Evolutionary conservation across 2,329 filamentous ascomycete species (phyloP).

Genomic region (Ceratocystis harringtonii): DNA sequence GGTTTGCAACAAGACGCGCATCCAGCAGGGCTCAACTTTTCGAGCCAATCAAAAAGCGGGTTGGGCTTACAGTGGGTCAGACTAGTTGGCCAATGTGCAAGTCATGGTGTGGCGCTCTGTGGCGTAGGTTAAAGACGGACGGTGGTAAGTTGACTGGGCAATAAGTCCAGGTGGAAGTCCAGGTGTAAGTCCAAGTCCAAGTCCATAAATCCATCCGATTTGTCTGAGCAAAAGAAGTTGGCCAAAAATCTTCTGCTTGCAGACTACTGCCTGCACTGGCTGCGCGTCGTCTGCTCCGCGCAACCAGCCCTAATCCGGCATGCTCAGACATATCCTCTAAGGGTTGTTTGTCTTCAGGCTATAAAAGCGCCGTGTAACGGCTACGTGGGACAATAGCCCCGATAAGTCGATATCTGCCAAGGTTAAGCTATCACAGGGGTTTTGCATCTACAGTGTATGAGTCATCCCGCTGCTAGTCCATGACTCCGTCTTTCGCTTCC

Average conservation of each 20-base stretch:
- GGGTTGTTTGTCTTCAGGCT: background rate
- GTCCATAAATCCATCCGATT: no score
- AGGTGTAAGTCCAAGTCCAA: no score
- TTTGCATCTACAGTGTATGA: conserved; percentile 13
- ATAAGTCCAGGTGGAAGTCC: no score
- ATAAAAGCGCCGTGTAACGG: background rate
- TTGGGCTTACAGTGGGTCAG: background rate
- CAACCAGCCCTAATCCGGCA: no score
- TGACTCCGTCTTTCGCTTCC: conserved; percentile 8
- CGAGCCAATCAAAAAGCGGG: background rate
- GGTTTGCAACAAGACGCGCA: conserved; percentile 9
- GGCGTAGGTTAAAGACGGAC: background rate
- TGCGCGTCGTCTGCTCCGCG: no score
- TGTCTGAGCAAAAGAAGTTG: no score
- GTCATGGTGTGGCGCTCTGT: background rate
- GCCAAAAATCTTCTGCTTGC: no score
- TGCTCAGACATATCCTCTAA: no score
- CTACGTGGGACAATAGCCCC: background rate
- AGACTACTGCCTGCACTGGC: no score
- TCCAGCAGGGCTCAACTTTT: background rate
- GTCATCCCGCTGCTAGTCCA: conserved; percentile 2
- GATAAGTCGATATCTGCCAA: background rate
- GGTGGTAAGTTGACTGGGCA: no score
- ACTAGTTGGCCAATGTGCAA: background rate
- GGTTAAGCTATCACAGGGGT: background rate